A percentile compares a stretch with the other conserved stretches of the same genome.
These are phyloP conservation scores for Hydnomerulius pinastri DNA, from an alignment of 768 basidiomycete genomes.

Conservation along the genomic window DNA sequence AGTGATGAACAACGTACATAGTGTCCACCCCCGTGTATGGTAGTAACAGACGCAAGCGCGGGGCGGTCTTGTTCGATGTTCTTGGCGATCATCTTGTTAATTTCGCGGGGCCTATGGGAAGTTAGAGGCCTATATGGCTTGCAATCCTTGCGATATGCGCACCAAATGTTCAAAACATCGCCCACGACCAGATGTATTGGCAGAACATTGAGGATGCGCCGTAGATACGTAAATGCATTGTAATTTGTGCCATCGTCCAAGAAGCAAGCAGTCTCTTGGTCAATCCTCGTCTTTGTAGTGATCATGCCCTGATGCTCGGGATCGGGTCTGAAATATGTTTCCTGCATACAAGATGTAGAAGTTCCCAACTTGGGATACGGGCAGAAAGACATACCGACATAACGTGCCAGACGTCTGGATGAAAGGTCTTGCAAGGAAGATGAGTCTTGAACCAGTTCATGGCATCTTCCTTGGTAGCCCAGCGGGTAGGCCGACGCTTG, in stretches of 20 bases:
- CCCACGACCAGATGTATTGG: constrained; percentile 12
- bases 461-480: not conserved
- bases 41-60: not conserved
- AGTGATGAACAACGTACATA: not conserved
- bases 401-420: not conserved
- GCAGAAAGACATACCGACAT: not conserved
- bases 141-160: not conserved
- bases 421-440: not conserved
- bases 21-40: not conserved
- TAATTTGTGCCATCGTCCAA: constrained; percentile 19
- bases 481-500: not conserved
- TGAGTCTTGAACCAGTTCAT: not conserved
- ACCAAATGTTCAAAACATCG: constrained; percentile 6
- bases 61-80: not conserved
- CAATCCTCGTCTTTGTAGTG: constrained; percentile 23
- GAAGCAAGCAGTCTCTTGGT: constrained; percentile 22
- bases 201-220: constrained; percentile 5
- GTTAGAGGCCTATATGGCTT: not conserved
- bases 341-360: not conserved
- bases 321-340: constrained; percentile 3
- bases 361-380: not conserved
- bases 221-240: constrained; percentile 3
- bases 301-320: constrained; percentile 9
- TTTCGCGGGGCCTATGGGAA: not conserved
- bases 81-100: not conserved